Base-by-base conservation (phyloP, 2,329 filamentous ascomycete genomes). In the Pseudomassariella vexata region DNA sequence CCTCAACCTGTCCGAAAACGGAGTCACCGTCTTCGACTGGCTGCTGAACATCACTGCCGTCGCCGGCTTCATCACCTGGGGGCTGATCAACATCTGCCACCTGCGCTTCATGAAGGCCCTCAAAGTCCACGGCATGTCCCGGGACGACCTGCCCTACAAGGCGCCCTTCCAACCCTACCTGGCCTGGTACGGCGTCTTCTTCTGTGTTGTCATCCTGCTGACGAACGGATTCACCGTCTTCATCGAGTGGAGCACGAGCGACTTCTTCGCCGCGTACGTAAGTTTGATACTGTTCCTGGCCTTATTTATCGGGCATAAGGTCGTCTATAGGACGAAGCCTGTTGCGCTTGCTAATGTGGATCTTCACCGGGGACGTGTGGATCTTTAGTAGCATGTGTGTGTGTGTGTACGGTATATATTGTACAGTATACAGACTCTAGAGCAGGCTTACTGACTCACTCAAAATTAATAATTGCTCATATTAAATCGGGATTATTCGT, bases 141-240 rank as follows among this genome's bases (percentile, higher is more conserved):
- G 79, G 14, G 60, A 63, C 20, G 55, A 60, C 5, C 63, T 85
- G 11, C 76, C 78, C 1, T 85, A 81, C 55, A 62, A 60, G 17
- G 76, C 79, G 2, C 65, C 73, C 8, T 58, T 73, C 37, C 77
- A 83, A 56, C 80, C 80, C 0, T 84, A 63, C 47, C 65, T 81
- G 25, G 70, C 79, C 1, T 79, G 66, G 56, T 82, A 80, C 45
- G 80, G 80, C 3, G 61, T 83, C 4, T 73, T 78, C 52, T 80
- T 82, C 59, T 80, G 72, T 54, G 39, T 71, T 3, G 53, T 84
- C 30, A 78, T 85, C 39, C 67, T 78, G 31, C 38, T 85, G 15
- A 84, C 81, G 0, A 79, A 79, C 48, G 82, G 81, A 4, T 85
- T 85, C 56, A 76, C 76, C 8, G 68, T 72, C 5, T 85, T 83